phyloP scores from a whole-genome alignment of 352 stramenopile species.

The Plasmopara muralis region DNA sequence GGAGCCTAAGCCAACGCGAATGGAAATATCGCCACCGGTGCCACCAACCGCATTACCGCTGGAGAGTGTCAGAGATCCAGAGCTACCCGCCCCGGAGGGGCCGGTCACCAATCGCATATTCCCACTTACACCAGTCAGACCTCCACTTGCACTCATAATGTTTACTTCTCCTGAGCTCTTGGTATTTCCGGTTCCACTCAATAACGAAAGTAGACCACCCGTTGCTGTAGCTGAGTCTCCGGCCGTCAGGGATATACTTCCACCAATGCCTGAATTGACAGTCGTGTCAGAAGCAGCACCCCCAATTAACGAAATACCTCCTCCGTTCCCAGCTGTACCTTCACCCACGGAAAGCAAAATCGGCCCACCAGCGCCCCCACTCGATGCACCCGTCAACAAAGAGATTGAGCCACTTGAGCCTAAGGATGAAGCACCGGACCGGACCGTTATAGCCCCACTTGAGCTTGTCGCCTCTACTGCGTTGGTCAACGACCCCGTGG shows the following conservation, averaged over 20 bases:
- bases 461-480: conserved; percentile 8
- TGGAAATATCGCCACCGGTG: conserved; percentile 36
- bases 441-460: conserved; percentile 27
- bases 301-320: no score
- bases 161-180: conserved; percentile 44
- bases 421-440: conserved; percentile 20
- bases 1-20: conserved; percentile 38
- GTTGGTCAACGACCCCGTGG: conserved; percentile 13
- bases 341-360: no score
- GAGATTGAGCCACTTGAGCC: conserved; percentile 17
- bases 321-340: no score
- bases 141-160: conserved; percentile 27
- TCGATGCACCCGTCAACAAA: no score
- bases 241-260: no score
- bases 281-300: no score
- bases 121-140: conserved; percentile 40
- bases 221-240: no score
- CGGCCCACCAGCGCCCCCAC: no score
- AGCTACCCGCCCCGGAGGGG: no score
- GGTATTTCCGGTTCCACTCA: conserved; percentile 26
- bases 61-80: conserved; percentile 21
- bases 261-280: no score
- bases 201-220: conserved; percentile 19
- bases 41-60: conserved; percentile 39
- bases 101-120: conserved; percentile 30